phyloP scores from a whole-genome alignment of 2,329 filamentous ascomycete genomes.

The Ceratocystiopsis minuta region DNA sequence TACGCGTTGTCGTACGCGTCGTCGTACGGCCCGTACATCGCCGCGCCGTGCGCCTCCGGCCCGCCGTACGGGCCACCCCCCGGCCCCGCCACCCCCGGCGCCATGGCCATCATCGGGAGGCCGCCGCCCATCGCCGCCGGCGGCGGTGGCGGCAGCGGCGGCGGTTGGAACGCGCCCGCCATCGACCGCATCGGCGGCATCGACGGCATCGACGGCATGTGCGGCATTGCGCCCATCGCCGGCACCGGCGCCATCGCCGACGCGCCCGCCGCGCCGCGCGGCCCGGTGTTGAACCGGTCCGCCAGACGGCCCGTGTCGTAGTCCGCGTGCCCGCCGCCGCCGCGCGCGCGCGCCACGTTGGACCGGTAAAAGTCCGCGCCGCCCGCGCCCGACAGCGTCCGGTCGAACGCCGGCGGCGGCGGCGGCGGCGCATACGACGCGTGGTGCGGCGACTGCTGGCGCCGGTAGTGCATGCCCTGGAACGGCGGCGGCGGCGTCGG shows the following conservation, averaged over 20 bases:
- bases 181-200: conserved; percentile 12
- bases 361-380: conserved; percentile 23
- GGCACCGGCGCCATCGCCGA: neutral
- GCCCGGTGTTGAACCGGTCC: conserved; percentile 29
- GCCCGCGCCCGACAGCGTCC: conserved; percentile 12
- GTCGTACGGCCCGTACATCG: too few relatives aligned
- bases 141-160: conserved; percentile 1
- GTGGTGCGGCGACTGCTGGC: conserved; percentile 3
- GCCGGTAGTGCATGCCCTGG: conserved; percentile 6
- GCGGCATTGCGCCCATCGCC: conserved; percentile 3
- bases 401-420: too few relatives aligned
- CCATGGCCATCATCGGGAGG: too few relatives aligned
- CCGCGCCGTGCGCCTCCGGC: too few relatives aligned
- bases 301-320: conserved; percentile 33
- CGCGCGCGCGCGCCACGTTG: conserved; percentile 18
- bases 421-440: too few relatives aligned
- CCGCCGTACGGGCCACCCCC: too few relatives aligned
- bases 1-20: too few relatives aligned
- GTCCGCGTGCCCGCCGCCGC: conserved; percentile 16
- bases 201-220: conserved; percentile 1
- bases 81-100: too few relatives aligned
- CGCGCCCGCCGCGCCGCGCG: conserved; percentile 10
- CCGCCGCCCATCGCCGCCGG: too few relatives aligned
- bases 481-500: neutral
- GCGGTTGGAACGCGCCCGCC: neutral